Conservation (phyloP, 148 eudicot species). For the Camellia japonica region DNA sequence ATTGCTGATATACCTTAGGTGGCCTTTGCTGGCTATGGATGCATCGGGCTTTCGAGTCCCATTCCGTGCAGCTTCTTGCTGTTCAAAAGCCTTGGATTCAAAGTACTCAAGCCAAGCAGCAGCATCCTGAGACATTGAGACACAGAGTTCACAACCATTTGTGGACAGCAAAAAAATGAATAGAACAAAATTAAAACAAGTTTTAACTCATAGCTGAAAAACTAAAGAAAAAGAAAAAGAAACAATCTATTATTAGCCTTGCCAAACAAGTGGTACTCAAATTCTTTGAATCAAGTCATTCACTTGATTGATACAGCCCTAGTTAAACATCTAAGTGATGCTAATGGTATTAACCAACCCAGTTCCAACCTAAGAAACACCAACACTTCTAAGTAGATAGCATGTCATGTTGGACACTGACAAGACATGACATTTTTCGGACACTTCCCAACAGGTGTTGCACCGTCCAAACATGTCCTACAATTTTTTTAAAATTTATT, state of each 20-base stretch:
- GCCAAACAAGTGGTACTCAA: background rate
- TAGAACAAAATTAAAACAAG: background rate
- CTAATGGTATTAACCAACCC: background rate
- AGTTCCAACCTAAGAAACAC: background rate
- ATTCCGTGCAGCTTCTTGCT: slow-evolving; percentile 99
- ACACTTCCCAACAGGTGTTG: no score
- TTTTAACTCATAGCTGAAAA: background rate
- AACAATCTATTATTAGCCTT: background rate
- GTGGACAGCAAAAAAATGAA: background rate
- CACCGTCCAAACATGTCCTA: no score
- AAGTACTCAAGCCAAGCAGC: slow-evolving; percentile 99
- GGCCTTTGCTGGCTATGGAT: slow-evolving; percentile 99
- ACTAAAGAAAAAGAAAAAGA: background rate
- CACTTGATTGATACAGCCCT: background rate
- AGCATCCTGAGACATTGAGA: slow-evolving; percentile 72
- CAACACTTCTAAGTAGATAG: no score
- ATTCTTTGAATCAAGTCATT: background rate
- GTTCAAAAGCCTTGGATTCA: slow-evolving; percentile 99
- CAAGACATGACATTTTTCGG: no score
- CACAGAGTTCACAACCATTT: slow-evolving; percentile 7
- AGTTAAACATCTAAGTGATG: background rate
- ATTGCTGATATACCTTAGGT: slow-evolving; percentile 62
- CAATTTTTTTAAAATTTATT: no score
- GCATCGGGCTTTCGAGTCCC: slow-evolving; percentile 98
- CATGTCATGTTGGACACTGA: no score